phyloP scores from a whole-genome alignment of 1,284 basidiomycete genomes.

The Veloboletus limbatus region DNA sequence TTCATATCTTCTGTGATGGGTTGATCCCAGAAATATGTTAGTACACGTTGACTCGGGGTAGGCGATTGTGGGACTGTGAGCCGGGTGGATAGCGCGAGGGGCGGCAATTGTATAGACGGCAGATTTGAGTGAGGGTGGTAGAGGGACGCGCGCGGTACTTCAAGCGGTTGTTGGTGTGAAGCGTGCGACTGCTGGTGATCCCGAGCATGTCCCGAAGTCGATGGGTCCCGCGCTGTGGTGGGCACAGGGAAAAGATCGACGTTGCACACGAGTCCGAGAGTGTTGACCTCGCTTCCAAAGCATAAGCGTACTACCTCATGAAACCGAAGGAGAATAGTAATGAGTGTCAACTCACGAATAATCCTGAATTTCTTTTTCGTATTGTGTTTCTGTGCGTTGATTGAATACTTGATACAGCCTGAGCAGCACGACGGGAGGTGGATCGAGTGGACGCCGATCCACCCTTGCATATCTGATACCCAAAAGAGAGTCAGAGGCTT shows the following conservation, averaged over 20 bases:
- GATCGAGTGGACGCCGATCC: conserved; percentile 61
- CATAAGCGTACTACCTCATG: conserved; percentile 3
- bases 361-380: conserved; percentile 43
- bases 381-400: conserved; percentile 37
- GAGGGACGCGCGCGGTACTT: conserved; percentile 12
- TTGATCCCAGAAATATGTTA: conserved; percentile 40
- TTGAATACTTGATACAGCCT: conserved; percentile 46
- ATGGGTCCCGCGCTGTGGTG: conserved; percentile 13
- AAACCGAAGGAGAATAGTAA: neutral
- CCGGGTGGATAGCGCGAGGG: conserved; percentile 17
- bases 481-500: conserved; percentile 4
- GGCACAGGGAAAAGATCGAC: conserved; percentile 61
- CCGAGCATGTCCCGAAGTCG: conserved; percentile 1
- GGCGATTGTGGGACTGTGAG: conserved; percentile 2
- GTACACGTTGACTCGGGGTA: conserved; percentile 27
- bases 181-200: conserved; percentile 8
- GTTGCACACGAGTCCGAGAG: conserved; percentile 58
- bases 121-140: conserved; percentile 18
- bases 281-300: conserved; percentile 41
- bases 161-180: conserved; percentile 9
- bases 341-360: conserved; percentile 41
- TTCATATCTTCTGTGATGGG: conserved; percentile 51
- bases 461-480: conserved; percentile 51
- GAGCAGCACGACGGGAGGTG: conserved; percentile 59
- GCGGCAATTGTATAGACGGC: conserved; percentile 22